Base-by-base conservation (phyloP, 768 basidiomycete species). In the Naganishia vaughanmartiniae region DNA sequence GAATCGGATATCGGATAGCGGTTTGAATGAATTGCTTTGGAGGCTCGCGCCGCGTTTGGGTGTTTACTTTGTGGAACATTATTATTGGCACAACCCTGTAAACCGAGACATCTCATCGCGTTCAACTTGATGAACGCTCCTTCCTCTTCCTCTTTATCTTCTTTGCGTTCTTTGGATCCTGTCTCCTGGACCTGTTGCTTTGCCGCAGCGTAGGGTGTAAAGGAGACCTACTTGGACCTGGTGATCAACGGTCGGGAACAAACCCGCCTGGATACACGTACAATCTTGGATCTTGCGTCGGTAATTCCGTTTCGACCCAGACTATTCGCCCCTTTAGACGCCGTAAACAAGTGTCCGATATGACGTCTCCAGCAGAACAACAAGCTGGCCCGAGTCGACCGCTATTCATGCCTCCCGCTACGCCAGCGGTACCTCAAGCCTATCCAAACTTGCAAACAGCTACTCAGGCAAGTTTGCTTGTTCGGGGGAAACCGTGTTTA, bases 391-490 rank as follows among this genome's bases (percentile, higher is more conserved):
- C 60, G 24, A 45, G 60, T 30, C 60, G 60, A n/a, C 60, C 60
- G 4, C 42, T 24, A 3, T 45, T 19, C 17, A 21, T 26, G 7
- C 60, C 60, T 17, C 4, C 42, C 11, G 39, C 60, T 0, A 72
- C 72, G 0, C 72, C 72, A 57, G 56, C 51, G 12, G 58, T 69
- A n/a, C 68, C 72, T 7, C 12, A 28, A 39, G 55, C 69, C 0
- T 73, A 73, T 54, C 72, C 72, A 9, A 73, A 73, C 28, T 45
- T 73, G 31, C 69, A 73, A 34, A 70, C 72, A 7, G n/a, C 72
- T 5, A 69, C 72, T 5, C 71, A 72, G 51, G 70, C 51, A n/a
- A 45, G 65, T 46, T 24, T 1, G 14, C 14, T 45, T 26, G 36
- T 7, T 36, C 54, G 10, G 4, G 0, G 4, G 2, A 42, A 6